These are phyloP conservation scores for Ammopiptanthus mongolicus DNA, from an alignment of 306 rosid genomes.

Conservation along the genomic window DNA sequence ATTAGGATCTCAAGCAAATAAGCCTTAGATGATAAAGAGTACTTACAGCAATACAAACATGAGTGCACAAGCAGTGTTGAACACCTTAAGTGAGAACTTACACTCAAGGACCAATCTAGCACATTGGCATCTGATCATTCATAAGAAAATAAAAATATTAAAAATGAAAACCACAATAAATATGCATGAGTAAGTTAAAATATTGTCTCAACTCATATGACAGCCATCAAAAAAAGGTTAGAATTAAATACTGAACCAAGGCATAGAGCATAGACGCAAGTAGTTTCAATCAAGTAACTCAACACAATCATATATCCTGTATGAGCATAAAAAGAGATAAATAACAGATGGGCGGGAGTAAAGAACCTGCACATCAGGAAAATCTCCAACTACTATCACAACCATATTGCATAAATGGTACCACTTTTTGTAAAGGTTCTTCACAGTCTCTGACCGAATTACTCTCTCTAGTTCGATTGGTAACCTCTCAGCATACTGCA, in stretches of 20 bases:
- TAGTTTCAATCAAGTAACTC: no score
- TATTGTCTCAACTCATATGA: background rate
- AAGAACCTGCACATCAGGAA: conserved; percentile 77
- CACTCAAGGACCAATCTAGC: background rate
- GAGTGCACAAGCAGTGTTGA: background rate
- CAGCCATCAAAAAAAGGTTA: no score
- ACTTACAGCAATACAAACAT: background rate
- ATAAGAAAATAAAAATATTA: background rate
- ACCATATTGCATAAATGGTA: conserved; percentile 92
- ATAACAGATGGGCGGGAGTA: conserved; percentile 13
- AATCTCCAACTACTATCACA: conserved; percentile 93
- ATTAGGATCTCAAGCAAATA: background rate
- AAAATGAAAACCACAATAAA: background rate
- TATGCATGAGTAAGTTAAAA: background rate
- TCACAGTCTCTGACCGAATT: conserved; percentile 84
- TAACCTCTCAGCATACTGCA: conserved; percentile 92
- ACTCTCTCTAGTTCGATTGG: conserved; percentile 91
- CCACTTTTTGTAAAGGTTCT: conserved; percentile 78
- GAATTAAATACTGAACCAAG: no score
- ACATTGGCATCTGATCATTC: background rate
- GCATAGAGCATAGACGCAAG: no score
- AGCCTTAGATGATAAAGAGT: background rate
- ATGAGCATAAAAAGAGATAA: conserved; percentile 15
- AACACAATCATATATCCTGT: conserved; percentile 9
- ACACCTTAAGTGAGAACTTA: background rate